Base-by-base conservation (phyloP, 225 moss, liverwort and hornwort genomes). In the Physcomitrellopsis africana region DNA sequence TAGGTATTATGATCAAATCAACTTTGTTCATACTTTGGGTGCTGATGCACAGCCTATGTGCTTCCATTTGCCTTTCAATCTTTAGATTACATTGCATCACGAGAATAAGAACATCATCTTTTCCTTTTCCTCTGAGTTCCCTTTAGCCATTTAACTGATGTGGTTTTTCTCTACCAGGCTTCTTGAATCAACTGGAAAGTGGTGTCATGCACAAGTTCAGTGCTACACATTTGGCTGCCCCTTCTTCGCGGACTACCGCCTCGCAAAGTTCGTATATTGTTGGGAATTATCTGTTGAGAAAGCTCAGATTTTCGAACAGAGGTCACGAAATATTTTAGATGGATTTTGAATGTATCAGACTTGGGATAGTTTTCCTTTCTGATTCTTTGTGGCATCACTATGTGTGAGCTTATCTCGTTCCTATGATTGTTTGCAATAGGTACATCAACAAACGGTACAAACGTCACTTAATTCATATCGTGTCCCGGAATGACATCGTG, bases 151-250 rank as follows among this genome's bases (percentile, higher is more conserved):
- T 65, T 55, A 27, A 84, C 22, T 77, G 27, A 11, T 49, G 32
- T 62, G 45, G 22, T 68, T n/a, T 70, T 62, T 26, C 22, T 3
- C 32, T 45, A 19, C 9, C 80, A 88, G 97, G 76, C 82, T 99
- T 55, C 72, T 99, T 65, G 97, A 99, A 79, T 85, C 97, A n/a
- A 99, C 97, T 17, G 97, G 97, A 60, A 89, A 83, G 71, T 99
- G 97, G 97, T 99, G 97, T 64, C 97, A 99, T 78, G 94, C 89
- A 47, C 97, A 99, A 75, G 59, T 99, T 19, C 97, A 99, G 61
- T 95, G 94, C 86, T 99, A 99, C 82, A 99, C 97, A 7, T 93
- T 99, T 37, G 97, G 97, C 15, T 99, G 97, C 78, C 97, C 97
- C 10, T 99, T 99, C 81, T 99, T 99, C 51, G 97, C 97, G 15